Percentiles rank a stretch among this genome's conserved stretches.
Conservation (phyloP, 257 asterid species). For the Parsonsia alboflavescens region DNA sequence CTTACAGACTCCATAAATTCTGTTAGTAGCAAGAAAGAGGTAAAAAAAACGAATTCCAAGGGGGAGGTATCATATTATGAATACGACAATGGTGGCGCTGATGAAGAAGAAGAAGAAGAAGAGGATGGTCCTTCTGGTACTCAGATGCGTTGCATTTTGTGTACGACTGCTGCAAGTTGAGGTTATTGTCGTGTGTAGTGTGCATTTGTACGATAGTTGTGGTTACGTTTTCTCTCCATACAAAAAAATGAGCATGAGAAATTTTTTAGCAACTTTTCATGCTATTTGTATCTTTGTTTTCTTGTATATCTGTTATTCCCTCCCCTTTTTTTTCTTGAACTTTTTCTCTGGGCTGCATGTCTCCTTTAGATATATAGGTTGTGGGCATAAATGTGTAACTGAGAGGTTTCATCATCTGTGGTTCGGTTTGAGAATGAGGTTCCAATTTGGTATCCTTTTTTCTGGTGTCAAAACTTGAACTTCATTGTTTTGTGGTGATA, state of each 20-base stretch:
- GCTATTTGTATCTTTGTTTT: not conserved
- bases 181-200: not conserved
- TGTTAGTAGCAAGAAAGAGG: conserved; percentile 38
- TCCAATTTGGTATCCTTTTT: not conserved
- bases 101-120: conserved; percentile 25
- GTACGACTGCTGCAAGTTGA: conserved; percentile 95
- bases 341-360: not conserved
- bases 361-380: conserved; percentile 4
- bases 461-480: not conserved
- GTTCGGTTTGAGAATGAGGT: not conserved
- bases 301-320: not conserved
- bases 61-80: conserved; percentile 46
- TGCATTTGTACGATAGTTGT: conserved; percentile 22
- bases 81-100: conserved; percentile 37
- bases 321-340: not conserved
- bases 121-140: conserved; percentile 36
- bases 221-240: conserved; percentile 18
- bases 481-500: not conserved
- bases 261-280: not conserved
- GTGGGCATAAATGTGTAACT: not conserved
- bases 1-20: conserved; percentile 70
- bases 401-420: not conserved
- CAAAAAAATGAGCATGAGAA: conserved; percentile 9
- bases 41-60: conserved; percentile 21
- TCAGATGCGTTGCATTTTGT: conserved; percentile 79